These are phyloP conservation scores for Pyrenula massariospora DNA, from an alignment of 495 filamentous ascomycete species.

Conservation along the genomic window DNA sequence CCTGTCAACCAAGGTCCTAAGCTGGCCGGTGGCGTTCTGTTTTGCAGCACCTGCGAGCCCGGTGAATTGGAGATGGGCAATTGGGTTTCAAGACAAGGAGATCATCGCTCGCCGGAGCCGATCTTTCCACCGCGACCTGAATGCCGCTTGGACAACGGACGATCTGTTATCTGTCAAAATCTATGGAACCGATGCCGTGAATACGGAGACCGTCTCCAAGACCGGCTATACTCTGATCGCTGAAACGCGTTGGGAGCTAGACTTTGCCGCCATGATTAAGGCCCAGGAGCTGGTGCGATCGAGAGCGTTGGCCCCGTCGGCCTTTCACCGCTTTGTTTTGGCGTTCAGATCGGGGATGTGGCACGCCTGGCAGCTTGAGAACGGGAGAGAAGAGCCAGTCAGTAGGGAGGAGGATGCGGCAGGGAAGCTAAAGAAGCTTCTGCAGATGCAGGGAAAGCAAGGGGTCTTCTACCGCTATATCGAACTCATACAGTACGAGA, in stretches of 20 bases:
- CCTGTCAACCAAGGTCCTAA: slow-evolving; percentile 52
- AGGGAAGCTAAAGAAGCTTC: slow-evolving; percentile 56
- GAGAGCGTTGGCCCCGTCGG: slow-evolving; percentile 31
- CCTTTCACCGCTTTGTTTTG: slow-evolving; percentile 54
- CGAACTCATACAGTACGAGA: slow-evolving; percentile 75
- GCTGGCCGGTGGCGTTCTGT: slow-evolving; percentile 69
- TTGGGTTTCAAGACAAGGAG: slow-evolving; percentile 61
- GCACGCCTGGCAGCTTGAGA: slow-evolving; percentile 43
- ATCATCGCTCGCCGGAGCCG: slow-evolving; percentile 62
- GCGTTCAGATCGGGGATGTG: slow-evolving; percentile 55
- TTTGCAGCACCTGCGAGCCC: slow-evolving; percentile 43
- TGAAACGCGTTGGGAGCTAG: slow-evolving; percentile 69
- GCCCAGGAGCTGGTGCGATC: slow-evolving; percentile 52
- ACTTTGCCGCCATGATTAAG: slow-evolving; percentile 62
- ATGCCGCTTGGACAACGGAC: slow-evolving; percentile 23
- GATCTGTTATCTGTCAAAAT: slow-evolving; percentile 32
- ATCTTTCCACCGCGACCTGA: slow-evolving; percentile 33
- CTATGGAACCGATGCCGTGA: slow-evolving; percentile 50
- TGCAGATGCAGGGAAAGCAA: slow-evolving; percentile 65
- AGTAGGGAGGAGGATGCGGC: slow-evolving; percentile 48
- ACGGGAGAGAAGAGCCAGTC: slow-evolving; percentile 23
- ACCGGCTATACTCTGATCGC: slow-evolving; percentile 65
- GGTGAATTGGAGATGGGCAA: slow-evolving; percentile 52
- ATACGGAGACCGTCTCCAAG: slow-evolving; percentile 49
- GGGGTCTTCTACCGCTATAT: slow-evolving; percentile 77